Evolutionary conservation across 2,329 filamentous ascomycete genomes (phyloP), one percentile per base, ranked within the genome.

Genomic region (Geosmithia putterillii): DNA sequence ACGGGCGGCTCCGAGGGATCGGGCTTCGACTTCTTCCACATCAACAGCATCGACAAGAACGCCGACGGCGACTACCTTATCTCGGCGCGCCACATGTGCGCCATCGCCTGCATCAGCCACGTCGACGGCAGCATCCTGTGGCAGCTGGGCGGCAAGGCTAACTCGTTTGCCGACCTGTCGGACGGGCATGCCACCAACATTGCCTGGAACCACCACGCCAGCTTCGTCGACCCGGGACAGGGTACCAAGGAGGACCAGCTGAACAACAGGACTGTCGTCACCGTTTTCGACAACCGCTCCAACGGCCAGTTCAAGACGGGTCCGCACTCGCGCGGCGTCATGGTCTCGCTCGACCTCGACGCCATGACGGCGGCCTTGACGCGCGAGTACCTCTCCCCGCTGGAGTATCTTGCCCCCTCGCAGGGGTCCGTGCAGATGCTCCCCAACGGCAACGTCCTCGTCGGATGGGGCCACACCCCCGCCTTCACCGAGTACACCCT

Each of bases 401-500:
- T 71, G 1, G 68, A 73, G 44, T 47, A 2, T 44, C 65, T 38
- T 3, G 19, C 69, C 21, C 69, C 66, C 38, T 73, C 70, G 1
- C 63, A 65, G 49, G 64, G 65, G 7, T 65, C 60, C n/a, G 67
- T 71, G 25, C 75, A 81, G 48, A 51, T 74, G 6, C 62, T 80
- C 0, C 68, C 69, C 21, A 41, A 23, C 20, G 38, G 70, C 28
- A 71, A 75, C 45, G 66, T 67, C 7, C 57, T 79, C 37, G 67
- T 79, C 28, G 71, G 73, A 47, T 80, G 74, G 74, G 74, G 76
- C 4, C 66, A 64, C 0, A 63, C 66, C 17, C 68, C 68, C 0
- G 66, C 65, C 3, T 51, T 69, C 19, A 73, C 67, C 7, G 69
- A 70, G 48, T 65, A 71, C 50, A 60, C 61, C 0, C 50, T 58